These are phyloP conservation scores for Skeletonema tropicum DNA, from an alignment of 108 stramenopile species.

Conservation along the genomic window DNA sequence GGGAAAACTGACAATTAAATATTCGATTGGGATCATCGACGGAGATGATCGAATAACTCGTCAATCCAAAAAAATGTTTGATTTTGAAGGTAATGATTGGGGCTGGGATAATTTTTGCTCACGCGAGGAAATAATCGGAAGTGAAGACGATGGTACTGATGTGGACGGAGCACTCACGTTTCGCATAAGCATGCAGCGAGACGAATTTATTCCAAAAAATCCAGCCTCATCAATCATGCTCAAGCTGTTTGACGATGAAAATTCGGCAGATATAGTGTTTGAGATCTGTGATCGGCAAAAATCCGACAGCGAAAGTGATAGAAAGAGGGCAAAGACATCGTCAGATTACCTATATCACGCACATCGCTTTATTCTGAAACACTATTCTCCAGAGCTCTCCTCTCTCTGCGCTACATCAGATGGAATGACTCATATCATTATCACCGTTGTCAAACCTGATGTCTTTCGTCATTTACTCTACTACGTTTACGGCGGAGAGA, in stretches of 20 bases:
- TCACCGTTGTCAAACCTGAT: neutral
- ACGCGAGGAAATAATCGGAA: neutral
- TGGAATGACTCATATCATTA: conserved; percentile 2
- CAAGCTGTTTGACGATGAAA: conserved; percentile 1
- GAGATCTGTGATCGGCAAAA: neutral
- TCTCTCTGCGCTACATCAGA: neutral
- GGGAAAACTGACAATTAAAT: too few species aligned
- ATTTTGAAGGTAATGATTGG: too few species aligned
- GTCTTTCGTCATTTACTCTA: neutral
- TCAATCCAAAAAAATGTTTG: too few species aligned
- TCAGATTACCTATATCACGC: neutral
- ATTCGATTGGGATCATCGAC: too few species aligned
- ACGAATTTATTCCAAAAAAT: neutral
- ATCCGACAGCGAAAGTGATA: too few species aligned
- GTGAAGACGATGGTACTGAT: too few species aligned
- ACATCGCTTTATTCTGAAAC: neutral
- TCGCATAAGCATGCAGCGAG: neutral
- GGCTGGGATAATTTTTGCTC: too few species aligned
- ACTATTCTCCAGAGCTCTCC: neutral
- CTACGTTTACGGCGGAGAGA: neutral
- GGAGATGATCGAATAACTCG: too few species aligned
- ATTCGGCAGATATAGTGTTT: neutral
- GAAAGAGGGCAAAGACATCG: neutral
- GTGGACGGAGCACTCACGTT: neutral
- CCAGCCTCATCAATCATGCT: neutral